A percentile compares a stretch with the other conserved stretches of the same genome.
Conservation (phyloP, 2,329 filamentous ascomycete genomes). For the Myotisia sp. region DNA sequence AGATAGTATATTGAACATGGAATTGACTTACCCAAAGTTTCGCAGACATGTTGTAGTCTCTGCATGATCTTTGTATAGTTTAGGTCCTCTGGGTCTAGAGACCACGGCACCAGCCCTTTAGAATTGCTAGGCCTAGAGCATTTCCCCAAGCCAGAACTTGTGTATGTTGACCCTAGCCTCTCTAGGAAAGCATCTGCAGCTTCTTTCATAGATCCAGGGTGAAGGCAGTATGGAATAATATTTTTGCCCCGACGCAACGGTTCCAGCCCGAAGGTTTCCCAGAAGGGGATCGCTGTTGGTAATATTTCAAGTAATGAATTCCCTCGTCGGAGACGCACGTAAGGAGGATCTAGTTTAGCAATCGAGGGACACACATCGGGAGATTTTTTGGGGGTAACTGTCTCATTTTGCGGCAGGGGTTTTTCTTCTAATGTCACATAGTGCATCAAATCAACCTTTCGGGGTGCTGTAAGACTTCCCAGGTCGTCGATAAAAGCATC, state of each 20-base stretch:
- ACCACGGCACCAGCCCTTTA: constrained; percentile 29
- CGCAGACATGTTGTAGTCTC: constrained; percentile 21
- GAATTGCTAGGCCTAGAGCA: constrained; percentile 33
- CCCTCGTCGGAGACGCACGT: constrained; percentile 41
- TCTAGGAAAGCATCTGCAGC: constrained; percentile 39
- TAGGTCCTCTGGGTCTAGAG: constrained; percentile 15
- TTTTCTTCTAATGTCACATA: constrained; percentile 19
- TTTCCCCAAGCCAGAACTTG: constrained; percentile 42
- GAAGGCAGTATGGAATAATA: constrained; percentile 43
- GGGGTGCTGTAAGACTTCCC: constrained; percentile 18
- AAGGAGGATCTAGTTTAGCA: constrained; percentile 35
- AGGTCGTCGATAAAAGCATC: constrained; percentile 19
- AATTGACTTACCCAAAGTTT: constrained; percentile 23
- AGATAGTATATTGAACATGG: neutral
- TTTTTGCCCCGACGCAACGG: constrained; percentile 44
- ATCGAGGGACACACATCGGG: constrained; percentile 21
- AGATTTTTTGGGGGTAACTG: constrained; percentile 15
- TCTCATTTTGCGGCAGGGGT: constrained; percentile 14
- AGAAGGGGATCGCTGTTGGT: constrained; percentile 43
- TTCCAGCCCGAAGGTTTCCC: constrained; percentile 46
- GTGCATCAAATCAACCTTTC: constrained; percentile 24
- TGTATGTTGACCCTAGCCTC: constrained; percentile 41
- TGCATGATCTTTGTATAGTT: constrained; percentile 24
- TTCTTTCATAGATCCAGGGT: constrained; percentile 35
- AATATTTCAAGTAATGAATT: constrained; percentile 41